Evolutionary conservation across 2,329 filamentous ascomycete genomes (phyloP), one percentile per base, ranked within the genome.

Genomic region (Penicillium rolfsii): DNA sequence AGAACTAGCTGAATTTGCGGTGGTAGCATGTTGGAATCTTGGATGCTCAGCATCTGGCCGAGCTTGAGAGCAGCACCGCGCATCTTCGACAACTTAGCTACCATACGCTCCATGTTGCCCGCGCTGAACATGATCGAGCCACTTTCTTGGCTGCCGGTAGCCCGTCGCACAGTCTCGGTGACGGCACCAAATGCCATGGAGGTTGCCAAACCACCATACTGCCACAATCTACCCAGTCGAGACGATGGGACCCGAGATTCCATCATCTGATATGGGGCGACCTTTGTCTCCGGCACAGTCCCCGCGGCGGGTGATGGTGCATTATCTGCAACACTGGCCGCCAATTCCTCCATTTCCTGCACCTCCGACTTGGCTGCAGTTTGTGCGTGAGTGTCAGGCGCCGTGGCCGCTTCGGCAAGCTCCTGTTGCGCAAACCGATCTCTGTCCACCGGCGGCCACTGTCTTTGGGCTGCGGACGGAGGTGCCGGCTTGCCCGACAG

Each of bases 1-100:
- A 99, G 81, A 1, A 99, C 92, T 71, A 94, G 86, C 67, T 96
- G 91, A 53, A 99, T 93, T 1, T 91, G 87, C 0, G 85, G 86
- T 0, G 95, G 95, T 9, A 99, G 85, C 87, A 97, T 93, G 77
- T 97, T 98, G 40, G 91, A 88, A 78, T 99, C 95, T 81, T 99
- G 95, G 73, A 99, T 95, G 75, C 93, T 97, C 83, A 99, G 90
- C 90, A 98, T 95, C 80, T 99, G 95, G 0, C 95, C 96, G 28
- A 99, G 80, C 80, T 99, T 99, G 45, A 99, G 82, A n/a, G 95
- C 95, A 5, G 95, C 96, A 40, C 95, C 95, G 71, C 95, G 87
- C 95, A 99, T 99, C 24, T 91, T 90, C 3, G 94, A 98, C 2
- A 99, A 84, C 76, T 96, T 97, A 5, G 91, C 84, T 1, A 99